Evolutionary conservation across 202 grass and related monocot species (phyloP).

Genomic region (Setaria viridis): DNA sequence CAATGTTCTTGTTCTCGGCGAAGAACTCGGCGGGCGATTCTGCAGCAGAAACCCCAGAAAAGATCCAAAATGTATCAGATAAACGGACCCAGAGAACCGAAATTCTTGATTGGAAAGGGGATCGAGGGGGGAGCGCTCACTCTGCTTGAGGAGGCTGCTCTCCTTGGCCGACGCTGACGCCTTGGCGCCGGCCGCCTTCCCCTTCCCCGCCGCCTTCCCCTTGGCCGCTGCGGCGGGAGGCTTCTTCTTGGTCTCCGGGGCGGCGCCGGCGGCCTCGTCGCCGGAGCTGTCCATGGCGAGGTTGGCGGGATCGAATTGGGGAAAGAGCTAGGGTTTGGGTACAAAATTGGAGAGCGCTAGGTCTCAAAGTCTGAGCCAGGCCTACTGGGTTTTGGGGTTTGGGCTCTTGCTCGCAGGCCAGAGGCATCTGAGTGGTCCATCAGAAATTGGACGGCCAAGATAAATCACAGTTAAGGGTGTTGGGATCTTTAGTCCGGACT

Average conservation of each 20-base stretch:
- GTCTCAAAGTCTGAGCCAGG: background rate
- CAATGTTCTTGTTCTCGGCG: conserved; percentile 97
- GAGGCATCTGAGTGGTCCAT: background rate
- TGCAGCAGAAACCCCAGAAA: conserved; percentile 49
- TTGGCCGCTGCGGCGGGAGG: conserved; percentile 22
- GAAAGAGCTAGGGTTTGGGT: conserved; percentile 47
- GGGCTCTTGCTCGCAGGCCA: background rate
- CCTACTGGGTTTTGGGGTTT: background rate
- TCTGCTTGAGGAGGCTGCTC: conserved; percentile 89
- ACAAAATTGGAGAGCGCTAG: conserved; percentile 21
- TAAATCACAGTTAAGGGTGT: background rate
- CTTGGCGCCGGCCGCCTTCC: conserved; percentile 42
- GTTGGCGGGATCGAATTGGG: conserved; percentile 14
- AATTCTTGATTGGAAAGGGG: background rate
- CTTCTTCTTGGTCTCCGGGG: conserved; percentile 58
- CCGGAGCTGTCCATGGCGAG: conserved; percentile 50
- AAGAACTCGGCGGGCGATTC: conserved; percentile 98
- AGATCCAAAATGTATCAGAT: background rate
- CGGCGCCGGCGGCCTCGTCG: conserved; percentile 37
- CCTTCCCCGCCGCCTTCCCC: conserved; percentile 44
- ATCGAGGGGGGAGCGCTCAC: conserved; percentile 42
- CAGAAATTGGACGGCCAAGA: conserved; percentile 16
- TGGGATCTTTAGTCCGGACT: too few relatives aligned
- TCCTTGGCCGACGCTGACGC: conserved; percentile 52
- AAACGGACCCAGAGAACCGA: background rate